Evolutionary conservation across 345 rosid genomes (phyloP).

Genomic region (Pelargonium nanum): DNA sequence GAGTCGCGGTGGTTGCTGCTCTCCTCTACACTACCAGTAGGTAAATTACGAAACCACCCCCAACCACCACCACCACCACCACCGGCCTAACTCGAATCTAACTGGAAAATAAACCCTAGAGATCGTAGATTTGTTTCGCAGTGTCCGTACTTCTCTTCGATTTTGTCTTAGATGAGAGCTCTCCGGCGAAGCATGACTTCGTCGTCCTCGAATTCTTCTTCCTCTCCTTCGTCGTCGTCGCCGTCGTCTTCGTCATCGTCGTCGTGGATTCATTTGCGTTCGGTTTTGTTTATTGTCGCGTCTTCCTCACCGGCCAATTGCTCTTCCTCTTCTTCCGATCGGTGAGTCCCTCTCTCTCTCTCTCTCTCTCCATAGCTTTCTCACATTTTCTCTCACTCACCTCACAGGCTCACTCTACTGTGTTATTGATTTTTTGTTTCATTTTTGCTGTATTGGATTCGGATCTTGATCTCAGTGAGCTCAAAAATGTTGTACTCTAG

Average conservation of each 20-base stretch:
- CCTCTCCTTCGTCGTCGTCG: slow-evolving; percentile 48
- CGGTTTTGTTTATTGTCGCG: slow-evolving; percentile 62
- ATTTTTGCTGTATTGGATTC: neutral
- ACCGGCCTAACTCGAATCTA: neutral
- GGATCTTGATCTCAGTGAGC: slow-evolving; percentile 23
- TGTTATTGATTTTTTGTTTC: too few relatives aligned
- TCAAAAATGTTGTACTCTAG: too few relatives aligned
- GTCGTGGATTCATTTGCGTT: slow-evolving; percentile 87
- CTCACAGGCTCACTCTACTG: neutral
- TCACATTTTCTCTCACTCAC: neutral
- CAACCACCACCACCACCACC: too few relatives aligned
- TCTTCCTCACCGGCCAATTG: slow-evolving; percentile 70
- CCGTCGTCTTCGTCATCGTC: slow-evolving; percentile 47
- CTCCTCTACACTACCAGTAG: slow-evolving; percentile 28
- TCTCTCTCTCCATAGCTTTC: slow-evolving; percentile 7
- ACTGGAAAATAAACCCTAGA: slow-evolving; percentile 5
- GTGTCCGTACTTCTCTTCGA: neutral
- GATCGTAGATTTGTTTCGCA: neutral
- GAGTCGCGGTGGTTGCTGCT: slow-evolving; percentile 26
- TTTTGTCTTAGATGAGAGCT: slow-evolving; percentile 65
- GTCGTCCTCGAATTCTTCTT: slow-evolving; percentile 45
- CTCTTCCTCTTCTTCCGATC: slow-evolving; percentile 62
- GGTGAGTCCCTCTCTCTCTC: slow-evolving; percentile 40
- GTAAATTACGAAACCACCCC: slow-evolving; percentile 8
- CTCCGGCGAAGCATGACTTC: slow-evolving; percentile 63